Base-by-base conservation (phyloP, 1,284 basidiomycete genomes). In the Sanghuangporus sanghuang region DNA sequence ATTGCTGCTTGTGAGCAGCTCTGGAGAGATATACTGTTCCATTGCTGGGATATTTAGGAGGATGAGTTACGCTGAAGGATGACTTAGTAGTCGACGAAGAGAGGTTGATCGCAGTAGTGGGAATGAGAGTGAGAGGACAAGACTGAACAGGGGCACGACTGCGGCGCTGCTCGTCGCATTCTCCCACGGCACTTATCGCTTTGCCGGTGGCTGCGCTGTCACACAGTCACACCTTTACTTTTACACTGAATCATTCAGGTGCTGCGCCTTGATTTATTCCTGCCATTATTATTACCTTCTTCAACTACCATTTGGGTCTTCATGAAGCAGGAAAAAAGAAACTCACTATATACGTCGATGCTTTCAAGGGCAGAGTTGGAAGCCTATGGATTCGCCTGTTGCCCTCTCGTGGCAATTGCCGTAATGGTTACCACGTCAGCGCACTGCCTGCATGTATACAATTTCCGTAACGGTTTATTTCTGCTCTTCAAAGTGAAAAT, bases 11-110 rank as follows among this genome's bases (percentile, higher is more conserved):
- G 39, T 55, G 57, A 67, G 55, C 57, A 67, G 39, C 39, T 65
- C 60, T 27, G 66, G 64, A 39, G 60, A 62, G 21, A 65, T 63
- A 53, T 55, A 64, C 60, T 67, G 63, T 59, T 67, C 64, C 66
- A 67, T 67, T 38, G 35, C 46, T 65, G 59, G 36, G 56, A 60
- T 48, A 60, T 59, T 53, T 50, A 27, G 54, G 52, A 50, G 46
- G 56, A 44, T 49, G 58, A 57, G 55, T 49, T 32, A 38, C 36
- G 64, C 7, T n/a, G 48, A 44, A 53, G 56, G 60, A 58, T 57
- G 55, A 50, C 49, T 48, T 46, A 46, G 44, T 46, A 14, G 44
- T 7, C 2, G 40, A 42, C 40, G 44, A 46, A 7, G 63, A 46
- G 42, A 50, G 44, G 56, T 12, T 23, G 50, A 52, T 52, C 49